Evolutionary conservation across 2,329 filamentous ascomycete species (phyloP), one percentile per base, ranked within the genome.

Genomic region (Hypomyces perniciosus): DNA sequence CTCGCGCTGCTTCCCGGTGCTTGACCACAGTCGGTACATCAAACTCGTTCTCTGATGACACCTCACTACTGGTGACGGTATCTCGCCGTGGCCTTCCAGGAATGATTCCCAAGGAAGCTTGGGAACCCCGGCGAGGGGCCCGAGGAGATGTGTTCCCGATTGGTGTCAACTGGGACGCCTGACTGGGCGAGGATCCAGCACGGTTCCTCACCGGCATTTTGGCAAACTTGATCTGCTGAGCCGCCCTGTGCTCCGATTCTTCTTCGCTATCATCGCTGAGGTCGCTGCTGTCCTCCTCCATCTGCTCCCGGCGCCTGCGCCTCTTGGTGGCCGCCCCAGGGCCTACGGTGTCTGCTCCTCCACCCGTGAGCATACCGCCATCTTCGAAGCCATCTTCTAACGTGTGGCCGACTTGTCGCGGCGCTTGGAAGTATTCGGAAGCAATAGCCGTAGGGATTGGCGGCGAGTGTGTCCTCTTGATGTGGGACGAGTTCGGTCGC

Each of bases 161-260:
- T 69, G 3, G 83, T 41, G 77, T 76, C 28, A 82, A 68, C 53
- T 78, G 81, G 12, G 83, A 84, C 10, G 78, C 81, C 57, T 89
- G 84, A 35, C 88, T 84, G 4, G 92, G 92, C 44, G 92, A 96
- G 1, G 91, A 96, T 8, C 89, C 92, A 28, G 91, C 88, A 50
- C 92, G 84, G 58, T 83, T 84, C 30, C 91, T 82, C 40, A 96
- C 79, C 1, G 93, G 92, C 88, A 96, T 92, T 70, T 97, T 97
- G 44, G 87, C 84, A 68, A 99, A 99, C 64, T 92, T 91, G 66
- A 97, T 96, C 66, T 95, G 89, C 65, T 95, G 89, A 2, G 86
- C 86, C 41, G 88, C 86, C 49, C 89, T 84, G 55, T 83, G 78
- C 51, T 89, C 85, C 1, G 80, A 76, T 47, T 90, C 86, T 27